These are phyloP conservation scores for Apiospora aurea DNA, from an alignment of 2,329 filamentous ascomycete genomes.

Conservation along the genomic window DNA sequence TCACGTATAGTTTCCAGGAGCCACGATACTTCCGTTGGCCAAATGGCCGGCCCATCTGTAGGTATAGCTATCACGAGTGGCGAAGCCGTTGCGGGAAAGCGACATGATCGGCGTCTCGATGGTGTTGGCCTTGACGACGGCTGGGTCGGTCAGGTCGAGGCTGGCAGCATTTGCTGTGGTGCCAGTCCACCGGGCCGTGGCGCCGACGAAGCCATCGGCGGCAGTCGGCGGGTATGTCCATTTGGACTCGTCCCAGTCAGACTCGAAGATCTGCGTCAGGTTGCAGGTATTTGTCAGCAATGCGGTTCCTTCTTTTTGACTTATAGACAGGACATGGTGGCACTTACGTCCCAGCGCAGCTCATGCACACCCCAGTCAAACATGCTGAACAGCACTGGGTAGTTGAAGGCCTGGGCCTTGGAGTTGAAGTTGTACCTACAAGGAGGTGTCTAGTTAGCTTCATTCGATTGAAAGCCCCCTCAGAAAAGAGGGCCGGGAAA, in stretches of 20 bases:
- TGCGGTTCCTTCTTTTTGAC: too few relatives aligned
- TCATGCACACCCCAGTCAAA: conserved; percentile 26
- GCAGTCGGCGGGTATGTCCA: conserved; percentile 26
- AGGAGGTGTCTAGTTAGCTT: background rate
- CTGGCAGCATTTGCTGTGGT: background rate
- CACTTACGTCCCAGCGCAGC: conserved; percentile 24
- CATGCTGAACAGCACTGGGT: background rate
- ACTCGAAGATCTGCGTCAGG: background rate
- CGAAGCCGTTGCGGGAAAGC: conserved; percentile 7
- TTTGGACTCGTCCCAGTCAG: conserved; percentile 17
- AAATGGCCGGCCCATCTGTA: background rate
- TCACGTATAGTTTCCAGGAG: conserved; percentile 7
- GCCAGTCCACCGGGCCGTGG: background rate
- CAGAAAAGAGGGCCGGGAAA: background rate
- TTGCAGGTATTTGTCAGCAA: background rate
- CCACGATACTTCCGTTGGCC: background rate
- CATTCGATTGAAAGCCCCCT: background rate
- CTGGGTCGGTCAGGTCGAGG: background rate
- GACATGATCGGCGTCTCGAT: background rate
- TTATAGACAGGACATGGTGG: background rate
- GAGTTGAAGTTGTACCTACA: conserved; percentile 19
- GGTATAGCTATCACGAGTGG: too few relatives aligned
- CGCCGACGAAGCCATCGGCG: conserved; percentile 8
- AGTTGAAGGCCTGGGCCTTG: background rate
- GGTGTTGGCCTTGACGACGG: background rate